A percentile compares a stretch with the other conserved stretches of the same genome.
These are phyloP conservation scores for Vitis vinifera DNA, from an alignment of 164 flowering plant genomes.

Conservation along the genomic window ASM3070453v1 NC_081810.1:20122501-20123000, in stretches of 20 bases:
- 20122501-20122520: no score
- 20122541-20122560: no score
- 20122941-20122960: slow-evolving; percentile 1
- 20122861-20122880: slow-evolving; percentile 7
- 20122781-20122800: slow-evolving; percentile 2
- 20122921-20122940: background rate
- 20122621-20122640: no score
- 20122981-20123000: background rate
- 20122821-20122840: slow-evolving; percentile 19
- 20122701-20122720: slow-evolving; percentile 13
- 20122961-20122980: slow-evolving; percentile 3
- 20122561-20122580: no score
- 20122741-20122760: background rate
- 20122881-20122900: background rate
- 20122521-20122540: no score
- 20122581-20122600: no score
- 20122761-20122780: background rate
- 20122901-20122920: no score
- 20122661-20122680: slow-evolving; percentile 5
- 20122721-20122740: background rate
- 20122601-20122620: no score
- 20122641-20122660: slow-evolving; percentile 1
- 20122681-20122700: background rate
- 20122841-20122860: background rate
- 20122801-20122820: slow-evolving; percentile 1